Evolutionary conservation across 2,329 filamentous ascomycete genomes (phyloP), one percentile per base, ranked within the genome.

Genomic region (Colletotrichum chrysophilum): DNA sequence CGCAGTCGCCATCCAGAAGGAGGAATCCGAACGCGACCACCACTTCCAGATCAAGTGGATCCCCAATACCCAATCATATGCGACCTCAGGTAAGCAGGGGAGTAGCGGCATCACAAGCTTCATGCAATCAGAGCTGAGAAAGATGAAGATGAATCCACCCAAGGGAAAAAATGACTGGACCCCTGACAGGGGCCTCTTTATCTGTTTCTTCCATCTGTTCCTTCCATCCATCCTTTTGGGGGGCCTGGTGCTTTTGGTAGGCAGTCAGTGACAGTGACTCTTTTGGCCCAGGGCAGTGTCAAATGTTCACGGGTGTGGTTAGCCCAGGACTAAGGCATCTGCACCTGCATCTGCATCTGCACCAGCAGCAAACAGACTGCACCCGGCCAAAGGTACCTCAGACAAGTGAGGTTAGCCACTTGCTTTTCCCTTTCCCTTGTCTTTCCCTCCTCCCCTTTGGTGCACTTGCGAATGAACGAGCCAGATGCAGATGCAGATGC

Each of bases 121-220:
- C 71, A 71, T 74, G 67, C 67, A 71, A 74, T 66, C 71, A 70
- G 66, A 52, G 67, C 60, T 34, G 48, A 58, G 52, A 24, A 61
- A 18, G 30, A 48, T 21, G 30, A 38, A 16, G 30, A 73, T 18
- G 70, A 69, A 55, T 34, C 61, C 26, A 32, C 32, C 34, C 38
- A 18, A n/a, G 30, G 43, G n/a, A 48, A 38, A 56, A 55, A 48
- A 67, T 56, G 62, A 61, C 21, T 55, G 36, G 68, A 74, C 66
- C 58, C 66, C 66, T 71, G 66, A 48, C 26, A 66, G 43, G 26
- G 24, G 30, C 30, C 32, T 14, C 36, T 55, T 28, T 52, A 55
- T 62, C 28, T 21, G 30, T 62, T 48, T 48, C 38, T 48, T n/a
- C 38, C 38, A 48, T 48, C n/a, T 48, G 38, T 48, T 48, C 38